Evolutionary conservation across 805 yeast species (phyloP).

Genomic region (Lipomyces kockii): DNA sequence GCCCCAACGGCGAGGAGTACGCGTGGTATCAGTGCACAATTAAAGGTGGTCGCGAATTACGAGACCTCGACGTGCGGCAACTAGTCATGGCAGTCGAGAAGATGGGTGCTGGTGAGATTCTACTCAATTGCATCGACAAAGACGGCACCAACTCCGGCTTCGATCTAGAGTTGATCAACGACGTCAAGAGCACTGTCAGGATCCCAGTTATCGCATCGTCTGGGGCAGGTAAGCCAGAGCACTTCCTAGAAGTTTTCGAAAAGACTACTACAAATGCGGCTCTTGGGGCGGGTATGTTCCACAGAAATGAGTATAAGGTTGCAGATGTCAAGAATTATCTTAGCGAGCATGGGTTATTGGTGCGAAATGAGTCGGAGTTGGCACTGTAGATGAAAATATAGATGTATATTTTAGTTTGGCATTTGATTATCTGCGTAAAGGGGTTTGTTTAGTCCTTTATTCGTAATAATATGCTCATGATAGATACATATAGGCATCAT

Average conservation of each 20-base stretch:
- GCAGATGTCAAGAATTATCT: conserved; percentile 77
- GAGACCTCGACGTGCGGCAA: conserved; percentile 90
- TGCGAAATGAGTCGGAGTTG: conserved; percentile 52
- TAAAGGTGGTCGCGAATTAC: conserved; percentile 92
- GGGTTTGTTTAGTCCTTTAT: neutral
- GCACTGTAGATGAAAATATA: conserved; percentile 8
- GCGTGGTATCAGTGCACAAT: conserved; percentile 96
- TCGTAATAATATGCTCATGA: too few relatives aligned
- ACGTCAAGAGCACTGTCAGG: conserved; percentile 72
- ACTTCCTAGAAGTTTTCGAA: conserved; percentile 84
- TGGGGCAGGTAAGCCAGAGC: conserved; percentile 95
- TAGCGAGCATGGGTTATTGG: conserved; percentile 63
- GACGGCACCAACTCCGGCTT: conserved; percentile 97
- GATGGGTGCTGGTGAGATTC: conserved; percentile 94
- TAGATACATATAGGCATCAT: neutral
- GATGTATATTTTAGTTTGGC: neutral
- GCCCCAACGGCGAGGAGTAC: conserved; percentile 87
- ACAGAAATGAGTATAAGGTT: conserved; percentile 90
- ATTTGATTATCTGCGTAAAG: neutral
- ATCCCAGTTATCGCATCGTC: conserved; percentile 97
- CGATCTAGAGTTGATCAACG: conserved; percentile 81
- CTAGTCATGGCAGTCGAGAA: conserved; percentile 86
- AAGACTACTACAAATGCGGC: conserved; percentile 93
- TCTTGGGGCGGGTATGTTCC: conserved; percentile 98
- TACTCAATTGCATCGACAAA: conserved; percentile 92